Percentiles rank a stretch among this genome's conserved stretches.
These are phyloP conservation scores for Microdochium trichocladiopsis DNA, from an alignment of 2,329 filamentous ascomycete species.

Conservation along the genomic window DNA sequence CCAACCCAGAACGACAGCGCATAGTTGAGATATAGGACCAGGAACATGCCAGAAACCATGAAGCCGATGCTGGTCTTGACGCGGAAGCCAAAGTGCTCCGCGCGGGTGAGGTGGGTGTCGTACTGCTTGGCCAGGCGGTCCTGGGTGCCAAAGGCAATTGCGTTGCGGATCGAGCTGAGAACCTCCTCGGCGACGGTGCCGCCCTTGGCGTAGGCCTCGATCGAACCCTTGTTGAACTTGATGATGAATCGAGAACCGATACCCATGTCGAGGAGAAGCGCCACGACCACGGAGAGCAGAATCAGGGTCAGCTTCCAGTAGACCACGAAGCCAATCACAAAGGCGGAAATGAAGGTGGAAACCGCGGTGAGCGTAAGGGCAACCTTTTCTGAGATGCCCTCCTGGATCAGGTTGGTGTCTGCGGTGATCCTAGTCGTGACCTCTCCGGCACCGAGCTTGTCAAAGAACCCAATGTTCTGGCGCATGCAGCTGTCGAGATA, in stretches of 20 bases:
- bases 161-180: conserved; percentile 86
- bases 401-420: conserved; percentile 89
- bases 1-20: conserved; percentile 86
- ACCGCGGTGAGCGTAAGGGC: conserved; percentile 68
- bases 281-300: conserved; percentile 71
- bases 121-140: conserved; percentile 86
- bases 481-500: conserved; percentile 80
- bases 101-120: conserved; percentile 64
- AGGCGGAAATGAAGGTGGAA: conserved; percentile 80
- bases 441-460: conserved; percentile 87
- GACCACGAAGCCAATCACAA: conserved; percentile 83
- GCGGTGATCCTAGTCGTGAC: conserved; percentile 92
- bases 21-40: conserved; percentile 80
- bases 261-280: conserved; percentile 73
- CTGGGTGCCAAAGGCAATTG: conserved; percentile 88
- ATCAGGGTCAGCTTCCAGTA: conserved; percentile 94
- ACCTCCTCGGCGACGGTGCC: conserved; percentile 92
- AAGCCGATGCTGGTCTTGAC: conserved; percentile 65
- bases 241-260: conserved; percentile 67
- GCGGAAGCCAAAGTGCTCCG: conserved; percentile 69
- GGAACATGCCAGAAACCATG: conserved; percentile 82
- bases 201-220: conserved; percentile 75
- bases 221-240: conserved; percentile 70
- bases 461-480: conserved; percentile 89
- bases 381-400: conserved; percentile 88